phyloP scores from a whole-genome alignment of 768 basidiomycete genomes.

The Hypholoma sublateritium region DNA sequence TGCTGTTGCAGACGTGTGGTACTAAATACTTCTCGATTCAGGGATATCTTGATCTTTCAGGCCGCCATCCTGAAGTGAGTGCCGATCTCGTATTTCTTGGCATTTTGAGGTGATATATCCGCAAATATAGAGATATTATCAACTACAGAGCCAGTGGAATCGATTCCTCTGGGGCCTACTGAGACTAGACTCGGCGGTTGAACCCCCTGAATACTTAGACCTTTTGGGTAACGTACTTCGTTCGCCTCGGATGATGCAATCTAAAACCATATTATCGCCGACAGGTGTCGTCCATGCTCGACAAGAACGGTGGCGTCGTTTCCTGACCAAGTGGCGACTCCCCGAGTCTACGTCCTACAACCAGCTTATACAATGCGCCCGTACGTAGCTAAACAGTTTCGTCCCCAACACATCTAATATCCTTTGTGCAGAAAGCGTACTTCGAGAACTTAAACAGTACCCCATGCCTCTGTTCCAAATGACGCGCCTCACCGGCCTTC shows the following conservation, averaged over 20 bases:
- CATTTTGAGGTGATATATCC: neutral
- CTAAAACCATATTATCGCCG: neutral
- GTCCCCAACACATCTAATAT: neutral
- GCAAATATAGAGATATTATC: constrained; percentile 20
- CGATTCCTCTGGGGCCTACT: constrained; percentile 18
- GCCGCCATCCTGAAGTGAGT: constrained; percentile 21
- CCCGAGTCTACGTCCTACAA: constrained; percentile 16
- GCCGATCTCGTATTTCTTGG: neutral
- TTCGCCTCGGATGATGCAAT: neutral
- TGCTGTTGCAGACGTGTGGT: neutral
- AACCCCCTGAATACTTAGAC: constrained; percentile 3
- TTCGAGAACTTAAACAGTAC: constrained; percentile 18
- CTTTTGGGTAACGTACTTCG: constrained; percentile 1
- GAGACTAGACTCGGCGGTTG: constrained; percentile 12
- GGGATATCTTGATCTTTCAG: constrained; percentile 24
- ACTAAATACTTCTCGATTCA: neutral
- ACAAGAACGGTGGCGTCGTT: constrained; percentile 20
- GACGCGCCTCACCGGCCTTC: constrained; percentile 16
- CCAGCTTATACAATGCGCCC: constrained; percentile 18
- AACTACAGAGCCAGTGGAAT: constrained; percentile 22
- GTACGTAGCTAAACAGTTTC: constrained; percentile 9
- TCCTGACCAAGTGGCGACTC: constrained; percentile 21
- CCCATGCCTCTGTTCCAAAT: constrained; percentile 20
- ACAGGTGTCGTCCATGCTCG: neutral
- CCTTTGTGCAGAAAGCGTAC: constrained; percentile 14